Conservation (phyloP, 2,329 filamentous ascomycete genomes). For the Calonectria multiphialidica region DNA sequence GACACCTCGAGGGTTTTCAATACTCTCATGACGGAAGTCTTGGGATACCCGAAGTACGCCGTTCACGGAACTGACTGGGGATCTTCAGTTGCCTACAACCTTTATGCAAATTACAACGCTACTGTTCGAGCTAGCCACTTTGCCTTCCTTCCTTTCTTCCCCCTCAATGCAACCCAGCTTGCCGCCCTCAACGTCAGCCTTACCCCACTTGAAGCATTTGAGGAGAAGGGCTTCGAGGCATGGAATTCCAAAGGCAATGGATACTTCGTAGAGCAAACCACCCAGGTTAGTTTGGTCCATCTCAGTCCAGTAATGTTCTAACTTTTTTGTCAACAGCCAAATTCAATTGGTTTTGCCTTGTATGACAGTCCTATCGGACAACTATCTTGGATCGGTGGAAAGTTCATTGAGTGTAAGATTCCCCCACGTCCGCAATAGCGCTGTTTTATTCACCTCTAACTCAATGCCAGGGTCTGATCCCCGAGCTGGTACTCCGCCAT, state of each 20-base stretch:
- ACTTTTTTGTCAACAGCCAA: slow-evolving; percentile 42
- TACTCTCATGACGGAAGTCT: slow-evolving; percentile 49
- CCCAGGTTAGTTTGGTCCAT: slow-evolving; percentile 9
- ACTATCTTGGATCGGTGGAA: slow-evolving; percentile 58
- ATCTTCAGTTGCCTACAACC: slow-evolving; percentile 12
- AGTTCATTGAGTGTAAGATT: slow-evolving; percentile 41
- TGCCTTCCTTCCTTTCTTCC: slow-evolving; percentile 27
- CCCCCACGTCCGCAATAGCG: accelerated
- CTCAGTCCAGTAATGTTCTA: background rate
- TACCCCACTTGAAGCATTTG: slow-evolving; percentile 12
- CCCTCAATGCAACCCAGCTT: slow-evolving; percentile 17
- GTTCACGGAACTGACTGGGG: slow-evolving; percentile 36
- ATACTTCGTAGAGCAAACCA: slow-evolving; percentile 28
- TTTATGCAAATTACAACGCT: slow-evolving; percentile 28
- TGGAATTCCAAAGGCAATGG: slow-evolving; percentile 22
- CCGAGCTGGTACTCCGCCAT: slow-evolving; percentile 27
- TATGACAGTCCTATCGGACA: slow-evolving; percentile 56
- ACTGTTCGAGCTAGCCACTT: slow-evolving; percentile 29
- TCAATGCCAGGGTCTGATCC: slow-evolving; percentile 27
- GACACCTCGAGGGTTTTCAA: slow-evolving; percentile 53
- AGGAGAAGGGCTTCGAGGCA: background rate
- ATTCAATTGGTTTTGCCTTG: slow-evolving; percentile 54
- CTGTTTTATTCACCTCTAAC: background rate
- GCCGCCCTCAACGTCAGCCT: slow-evolving; percentile 19
- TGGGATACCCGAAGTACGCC: slow-evolving; percentile 50